Conservation (phyloP, 2,329 filamentous ascomycete species). For the Curvularia eragrostidis region DNA sequence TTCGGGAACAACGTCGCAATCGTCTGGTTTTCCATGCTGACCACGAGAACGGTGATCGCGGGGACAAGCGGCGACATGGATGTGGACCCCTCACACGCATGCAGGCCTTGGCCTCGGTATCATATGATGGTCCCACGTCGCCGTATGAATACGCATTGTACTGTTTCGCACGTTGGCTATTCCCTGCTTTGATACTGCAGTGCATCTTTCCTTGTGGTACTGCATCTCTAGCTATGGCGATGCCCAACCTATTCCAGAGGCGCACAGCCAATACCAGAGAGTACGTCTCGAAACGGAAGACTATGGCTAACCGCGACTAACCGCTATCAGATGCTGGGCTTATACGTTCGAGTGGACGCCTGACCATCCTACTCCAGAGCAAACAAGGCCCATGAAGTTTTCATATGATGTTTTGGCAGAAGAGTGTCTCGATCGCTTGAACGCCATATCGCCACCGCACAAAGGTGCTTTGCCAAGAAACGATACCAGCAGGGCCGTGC, state of each 20-base stretch:
- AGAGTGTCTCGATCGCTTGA: slow-evolving; percentile 68
- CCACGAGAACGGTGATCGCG: slow-evolving; percentile 6
- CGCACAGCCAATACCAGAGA: slow-evolving; percentile 53
- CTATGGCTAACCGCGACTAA: slow-evolving; percentile 19
- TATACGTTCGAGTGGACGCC: slow-evolving; percentile 73
- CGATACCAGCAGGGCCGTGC: slow-evolving; percentile 40
- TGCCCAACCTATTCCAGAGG: slow-evolving; percentile 52
- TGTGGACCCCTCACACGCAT: slow-evolving; percentile 18
- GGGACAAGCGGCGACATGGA: slow-evolving; percentile 23
- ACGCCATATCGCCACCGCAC: slow-evolving; percentile 63
- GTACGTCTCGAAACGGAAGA: slow-evolving; percentile 42
- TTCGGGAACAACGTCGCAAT: slow-evolving; percentile 1
- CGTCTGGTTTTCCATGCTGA: neutral
- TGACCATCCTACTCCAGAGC: slow-evolving; percentile 66
- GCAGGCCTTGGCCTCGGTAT: slow-evolving; percentile 36
- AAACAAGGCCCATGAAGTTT: slow-evolving; percentile 66
- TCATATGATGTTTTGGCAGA: slow-evolving; percentile 74
- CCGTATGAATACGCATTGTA: slow-evolving; percentile 5
- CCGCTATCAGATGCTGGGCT: slow-evolving; percentile 62
- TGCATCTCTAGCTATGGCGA: slow-evolving; percentile 47
- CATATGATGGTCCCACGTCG: slow-evolving; percentile 34
- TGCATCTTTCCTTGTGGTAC: neutral
- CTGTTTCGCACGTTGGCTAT: neutral
- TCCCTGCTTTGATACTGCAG: neutral
- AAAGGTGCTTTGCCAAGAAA: slow-evolving; percentile 50